These are phyloP conservation scores for Polyporus tsugae DNA, from an alignment of 1,284 basidiomycete species.

Conservation along the genomic window DNA sequence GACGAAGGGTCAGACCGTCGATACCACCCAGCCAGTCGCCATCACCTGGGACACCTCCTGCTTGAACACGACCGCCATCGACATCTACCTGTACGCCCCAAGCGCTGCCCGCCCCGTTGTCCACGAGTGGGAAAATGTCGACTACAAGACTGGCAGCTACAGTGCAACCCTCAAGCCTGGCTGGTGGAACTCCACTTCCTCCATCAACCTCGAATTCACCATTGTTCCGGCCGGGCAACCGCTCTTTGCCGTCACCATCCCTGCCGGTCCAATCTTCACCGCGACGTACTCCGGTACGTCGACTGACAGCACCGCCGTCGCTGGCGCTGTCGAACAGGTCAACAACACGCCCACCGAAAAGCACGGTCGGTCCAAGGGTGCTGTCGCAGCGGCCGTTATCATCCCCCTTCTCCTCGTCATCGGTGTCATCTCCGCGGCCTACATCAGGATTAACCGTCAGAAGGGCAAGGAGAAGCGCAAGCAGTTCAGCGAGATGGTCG, in stretches of 20 bases:
- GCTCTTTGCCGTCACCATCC: slow-evolving; percentile 62
- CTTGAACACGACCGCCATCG: slow-evolving; percentile 57
- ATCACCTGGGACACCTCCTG: slow-evolving; percentile 81
- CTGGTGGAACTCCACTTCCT: slow-evolving; percentile 80
- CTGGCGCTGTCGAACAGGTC: slow-evolving; percentile 39
- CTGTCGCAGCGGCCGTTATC: slow-evolving; percentile 80
- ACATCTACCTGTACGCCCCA: slow-evolving; percentile 81
- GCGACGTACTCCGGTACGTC: slow-evolving; percentile 64
- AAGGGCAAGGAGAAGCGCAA: slow-evolving; percentile 68
- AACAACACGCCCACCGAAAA: slow-evolving; percentile 46
- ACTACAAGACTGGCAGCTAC: slow-evolving; percentile 64
- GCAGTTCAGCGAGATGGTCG: slow-evolving; percentile 75
- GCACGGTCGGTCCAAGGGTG: slow-evolving; percentile 63
- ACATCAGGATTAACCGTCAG: slow-evolving; percentile 58
- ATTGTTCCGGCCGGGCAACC: slow-evolving; percentile 67
- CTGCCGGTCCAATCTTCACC: slow-evolving; percentile 79
- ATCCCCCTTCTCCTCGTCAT: slow-evolving; percentile 72
- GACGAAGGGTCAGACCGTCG: slow-evolving; percentile 57
- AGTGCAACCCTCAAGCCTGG: slow-evolving; percentile 63
- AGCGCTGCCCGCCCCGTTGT: slow-evolving; percentile 54
- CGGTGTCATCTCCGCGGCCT: slow-evolving; percentile 55
- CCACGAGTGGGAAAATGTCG: slow-evolving; percentile 70
- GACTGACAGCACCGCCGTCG: slow-evolving; percentile 38
- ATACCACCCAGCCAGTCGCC: slow-evolving; percentile 62
- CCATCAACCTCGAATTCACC: slow-evolving; percentile 67